Conservation (phyloP, 2,329 filamentous ascomycete species). For the Bipolaris zeicola region DNA sequence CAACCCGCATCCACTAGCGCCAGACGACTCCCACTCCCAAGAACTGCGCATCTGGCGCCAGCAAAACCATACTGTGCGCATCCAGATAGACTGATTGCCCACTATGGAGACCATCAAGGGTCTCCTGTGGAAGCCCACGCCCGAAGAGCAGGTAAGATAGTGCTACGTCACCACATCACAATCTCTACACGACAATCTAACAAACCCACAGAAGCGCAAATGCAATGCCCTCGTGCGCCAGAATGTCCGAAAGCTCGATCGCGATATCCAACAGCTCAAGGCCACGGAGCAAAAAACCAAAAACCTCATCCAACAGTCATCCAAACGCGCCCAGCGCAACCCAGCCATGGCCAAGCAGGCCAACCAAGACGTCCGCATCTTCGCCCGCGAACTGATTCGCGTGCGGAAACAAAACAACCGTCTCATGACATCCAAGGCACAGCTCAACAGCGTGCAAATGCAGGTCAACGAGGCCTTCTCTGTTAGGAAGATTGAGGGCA, state of each 20-base stretch:
- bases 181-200: conserved; percentile 17
- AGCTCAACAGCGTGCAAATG: conserved; percentile 92
- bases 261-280: conserved; percentile 82
- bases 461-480: conserved; percentile 97
- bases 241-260: conserved; percentile 93
- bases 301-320: conserved; percentile 80
- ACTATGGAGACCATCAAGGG: conserved; percentile 84
- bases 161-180: neutral
- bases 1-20: conserved; percentile 3
- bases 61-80: neutral
- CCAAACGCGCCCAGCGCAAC: conserved; percentile 79
- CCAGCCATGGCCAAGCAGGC: conserved; percentile 80
- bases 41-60: neutral
- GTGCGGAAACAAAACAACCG: conserved; percentile 76
- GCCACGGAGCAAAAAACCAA: conserved; percentile 75
- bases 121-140: conserved; percentile 90
- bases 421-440: conserved; percentile 85
- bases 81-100: conserved; percentile 3
- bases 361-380: conserved; percentile 79
- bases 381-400: conserved; percentile 85
- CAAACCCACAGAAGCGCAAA: conserved; percentile 76
- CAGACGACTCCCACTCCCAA: neutral
- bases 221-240: conserved; percentile 87
- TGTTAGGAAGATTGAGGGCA: conserved; percentile 93
- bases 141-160: conserved; percentile 79